Percentiles rank a stretch among this genome's conserved stretches.
Conservation (phyloP, 192 early-diverging fungal species). For the Linnemannia schmuckeri region DNA sequence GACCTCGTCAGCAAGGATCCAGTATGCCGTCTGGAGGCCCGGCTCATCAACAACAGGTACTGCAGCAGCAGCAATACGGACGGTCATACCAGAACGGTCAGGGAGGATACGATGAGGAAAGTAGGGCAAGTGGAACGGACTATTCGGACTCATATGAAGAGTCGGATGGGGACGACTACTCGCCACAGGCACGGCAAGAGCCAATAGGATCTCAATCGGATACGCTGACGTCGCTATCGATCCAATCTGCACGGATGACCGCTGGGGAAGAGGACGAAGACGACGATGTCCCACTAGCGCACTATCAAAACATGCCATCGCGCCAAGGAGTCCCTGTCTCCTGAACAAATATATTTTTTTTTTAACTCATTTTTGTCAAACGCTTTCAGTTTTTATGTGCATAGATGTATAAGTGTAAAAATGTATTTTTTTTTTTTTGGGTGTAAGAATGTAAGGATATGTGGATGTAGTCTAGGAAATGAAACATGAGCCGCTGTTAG, state of each 20-base stretch:
- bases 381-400: too few species aligned
- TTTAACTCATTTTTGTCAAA: neutral
- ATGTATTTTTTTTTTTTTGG: too few species aligned
- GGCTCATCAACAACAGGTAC: neutral
- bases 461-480: too few species aligned
- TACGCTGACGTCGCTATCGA: slow-evolving; percentile 33
- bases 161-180: slow-evolving; percentile 8
- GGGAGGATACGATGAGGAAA: slow-evolving; percentile 6
- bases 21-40: neutral
- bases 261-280: slow-evolving; percentile 59
- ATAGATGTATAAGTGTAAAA: too few species aligned
- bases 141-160: slow-evolving; percentile 22
- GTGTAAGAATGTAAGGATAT: too few species aligned
- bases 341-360: slow-evolving; percentile 13
- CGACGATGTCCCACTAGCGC: slow-evolving; percentile 73
- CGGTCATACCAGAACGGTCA: neutral
- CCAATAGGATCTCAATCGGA: slow-evolving; percentile 39
- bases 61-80: neutral
- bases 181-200: slow-evolving; percentile 3
- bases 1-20: slow-evolving; percentile 15
- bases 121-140: neutral
- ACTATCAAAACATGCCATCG: slow-evolving; percentile 60
- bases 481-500: too few species aligned
- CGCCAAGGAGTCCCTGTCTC: slow-evolving; percentile 31
- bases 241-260: slow-evolving; percentile 22